Percentiles rank a stretch among this genome's conserved stretches.
Evolutionary conservation across 2,329 filamentous ascomycete species (phyloP).

Genomic region (Microsporum ferrugineum): DNA sequence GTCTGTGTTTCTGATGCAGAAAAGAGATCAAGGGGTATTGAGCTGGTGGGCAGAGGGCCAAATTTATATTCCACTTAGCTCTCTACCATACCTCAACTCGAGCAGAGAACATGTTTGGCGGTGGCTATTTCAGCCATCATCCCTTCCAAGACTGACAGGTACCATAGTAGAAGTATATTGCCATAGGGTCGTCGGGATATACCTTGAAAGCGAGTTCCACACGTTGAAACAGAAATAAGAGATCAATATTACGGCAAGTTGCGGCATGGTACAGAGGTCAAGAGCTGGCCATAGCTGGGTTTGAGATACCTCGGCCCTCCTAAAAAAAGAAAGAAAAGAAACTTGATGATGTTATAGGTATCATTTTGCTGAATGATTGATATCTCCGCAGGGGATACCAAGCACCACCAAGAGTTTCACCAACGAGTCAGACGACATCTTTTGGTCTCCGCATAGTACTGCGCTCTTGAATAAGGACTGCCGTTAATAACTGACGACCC

Average conservation of each 20-base stretch:
- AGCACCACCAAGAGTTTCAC: slow-evolving; percentile 1
- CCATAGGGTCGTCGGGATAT: neutral
- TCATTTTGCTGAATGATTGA: neutral
- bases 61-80: neutral
- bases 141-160: neutral
- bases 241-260: neutral
- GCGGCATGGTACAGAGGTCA: neutral
- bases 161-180: neutral
- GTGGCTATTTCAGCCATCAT: neutral
- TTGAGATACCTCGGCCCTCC: neutral
- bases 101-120: neutral
- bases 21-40: neutral
- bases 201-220: slow-evolving; percentile 2
- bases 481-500: neutral
- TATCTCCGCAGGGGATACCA: neutral
- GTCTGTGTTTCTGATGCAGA: neutral
- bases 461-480: neutral
- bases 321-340: neutral
- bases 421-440: neutral
- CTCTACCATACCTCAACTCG: neutral
- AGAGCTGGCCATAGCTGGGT: slow-evolving; percentile 1
- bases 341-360: neutral
- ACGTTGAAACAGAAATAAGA: neutral
- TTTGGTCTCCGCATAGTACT: neutral
- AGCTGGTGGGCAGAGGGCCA: neutral